Conservation (phyloP, 2,329 filamentous ascomycete species). For the Alternaria hordeiaustralica region DNA sequence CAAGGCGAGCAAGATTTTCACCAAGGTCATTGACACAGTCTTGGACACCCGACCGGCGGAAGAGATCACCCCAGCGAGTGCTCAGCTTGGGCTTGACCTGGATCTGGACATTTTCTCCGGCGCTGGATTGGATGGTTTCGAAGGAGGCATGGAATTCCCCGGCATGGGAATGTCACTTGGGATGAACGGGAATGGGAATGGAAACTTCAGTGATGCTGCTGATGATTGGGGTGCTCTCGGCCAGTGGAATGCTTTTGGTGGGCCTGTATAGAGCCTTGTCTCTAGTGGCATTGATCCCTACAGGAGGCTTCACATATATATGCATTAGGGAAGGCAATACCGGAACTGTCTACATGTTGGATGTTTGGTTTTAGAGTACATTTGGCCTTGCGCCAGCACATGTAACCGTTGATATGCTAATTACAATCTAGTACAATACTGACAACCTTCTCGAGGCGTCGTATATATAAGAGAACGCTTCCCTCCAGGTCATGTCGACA, state of each 20-base stretch:
- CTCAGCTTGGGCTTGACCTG: conserved; percentile 18
- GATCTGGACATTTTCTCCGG: conserved; percentile 34
- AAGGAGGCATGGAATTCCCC: conserved; percentile 37
- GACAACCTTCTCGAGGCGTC: neutral
- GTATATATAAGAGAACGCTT: neutral
- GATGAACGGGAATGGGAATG: conserved; percentile 11
- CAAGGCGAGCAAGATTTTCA: conserved; percentile 40
- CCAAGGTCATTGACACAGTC: conserved; percentile 39
- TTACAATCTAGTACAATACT: neutral
- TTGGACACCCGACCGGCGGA: conserved; percentile 29
- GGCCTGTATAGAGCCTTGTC: neutral
- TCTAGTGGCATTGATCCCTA: rapidly evolving
- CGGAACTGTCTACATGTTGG: neutral
- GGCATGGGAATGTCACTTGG: conserved; percentile 19
- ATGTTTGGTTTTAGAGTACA: neutral
- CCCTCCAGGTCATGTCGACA: no score
- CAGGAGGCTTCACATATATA: neutral
- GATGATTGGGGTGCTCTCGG: conserved; percentile 36
- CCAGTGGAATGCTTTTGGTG: conserved; percentile 33
- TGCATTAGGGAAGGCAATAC: rapidly evolving
- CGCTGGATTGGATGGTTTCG: conserved; percentile 38
- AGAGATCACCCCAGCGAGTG: conserved; percentile 20
- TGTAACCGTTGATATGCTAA: neutral
- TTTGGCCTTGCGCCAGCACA: neutral
- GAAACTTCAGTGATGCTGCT: neutral